Conservation (phyloP, 2,329 filamentous ascomycete genomes). For the Xylaria sp. region DNA sequence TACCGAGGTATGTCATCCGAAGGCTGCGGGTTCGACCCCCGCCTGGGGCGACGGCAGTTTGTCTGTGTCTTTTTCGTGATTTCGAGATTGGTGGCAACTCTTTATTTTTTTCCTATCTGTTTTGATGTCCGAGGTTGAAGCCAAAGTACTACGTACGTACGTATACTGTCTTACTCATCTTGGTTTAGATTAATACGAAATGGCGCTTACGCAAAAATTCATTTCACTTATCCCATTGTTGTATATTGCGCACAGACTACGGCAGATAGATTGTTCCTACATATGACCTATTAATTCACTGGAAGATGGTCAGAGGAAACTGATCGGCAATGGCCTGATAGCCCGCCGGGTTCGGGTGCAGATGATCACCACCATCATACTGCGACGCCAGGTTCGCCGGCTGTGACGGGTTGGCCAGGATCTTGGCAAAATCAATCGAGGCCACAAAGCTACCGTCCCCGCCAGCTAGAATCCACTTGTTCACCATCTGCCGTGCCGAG, state of each 20-base stretch:
- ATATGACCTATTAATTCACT: not conserved
- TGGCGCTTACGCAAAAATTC: not conserved
- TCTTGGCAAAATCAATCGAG: conserved; percentile 69
- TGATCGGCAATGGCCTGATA: conserved; percentile 68
- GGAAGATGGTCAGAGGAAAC: conserved; percentile 67
- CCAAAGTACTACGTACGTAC: too few species aligned
- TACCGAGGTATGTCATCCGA: conserved; percentile 39
- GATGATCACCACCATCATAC: conserved; percentile 71
- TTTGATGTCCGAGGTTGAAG: not conserved
- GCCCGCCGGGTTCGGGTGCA: conserved; percentile 69
- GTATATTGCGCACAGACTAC: not conserved
- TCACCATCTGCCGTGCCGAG: conserved; percentile 65
- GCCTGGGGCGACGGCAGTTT: conserved; percentile 40
- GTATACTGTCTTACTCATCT: not conserved
- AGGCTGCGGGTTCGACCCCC: conserved; percentile 49
- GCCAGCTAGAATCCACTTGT: conserved; percentile 67
- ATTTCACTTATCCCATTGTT: not conserved
- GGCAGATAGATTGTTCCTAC: not conserved
- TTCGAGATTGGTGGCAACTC: too few species aligned
- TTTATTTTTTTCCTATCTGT: not conserved
- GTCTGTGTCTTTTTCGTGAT: not conserved
- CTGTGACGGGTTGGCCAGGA: conserved; percentile 62
- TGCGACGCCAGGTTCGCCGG: conserved; percentile 58
- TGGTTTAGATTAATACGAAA: not conserved
- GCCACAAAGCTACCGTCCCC: conserved; percentile 64